Base-by-base conservation (phyloP, 2,329 filamentous ascomycete species). In the Thielaviopsis punctulata region DNA sequence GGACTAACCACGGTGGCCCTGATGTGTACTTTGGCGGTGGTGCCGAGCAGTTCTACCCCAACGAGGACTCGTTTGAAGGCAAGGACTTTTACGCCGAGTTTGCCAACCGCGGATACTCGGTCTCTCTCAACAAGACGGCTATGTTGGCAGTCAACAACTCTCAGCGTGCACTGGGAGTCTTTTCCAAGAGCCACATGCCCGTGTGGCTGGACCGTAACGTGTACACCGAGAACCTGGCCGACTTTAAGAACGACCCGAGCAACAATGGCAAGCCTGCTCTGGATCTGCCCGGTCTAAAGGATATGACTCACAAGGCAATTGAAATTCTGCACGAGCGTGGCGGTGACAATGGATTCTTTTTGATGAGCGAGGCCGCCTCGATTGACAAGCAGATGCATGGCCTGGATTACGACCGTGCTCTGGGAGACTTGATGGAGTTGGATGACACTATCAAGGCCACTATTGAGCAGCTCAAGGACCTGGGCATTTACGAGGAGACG, bases 371-470 rank as follows among this genome's bases (percentile, higher is more conserved):
- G 65, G 86, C 82, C 23, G 86, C 86, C 15, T 86, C 80, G 1
- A 84, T 93, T 59, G 86, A 92, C 68, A 93, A 93, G 73, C 82
- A 86, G 73, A 92, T 93, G 86, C 86, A 93, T 68, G 65, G 71
- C 2, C 75, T 92, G 19, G 86, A 92, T 68, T 92, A 92, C 63
- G 84, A 92, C 67, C 84, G 86, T 51, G 84, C 86, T 1, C 78
- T 93, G 0, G 86, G 84, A 52, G 86, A 93, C 60, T 77, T 93
- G 1, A 77, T 93, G 41, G 86, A 93, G 68, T 75, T 93, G 30
- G 86, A 93, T 62, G 85, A 93, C 66, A 88, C 86, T 4, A 70
- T 93, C 59, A 79, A 79, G 50, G 84, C 84, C 18, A 87, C 85
- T 2, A 73, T 90, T 51, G 72, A 72, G 46, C 80, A 85, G 62